A percentile compares a stretch with the other conserved stretches of the same genome.
Evolutionary conservation across 257 asterid species (phyloP).

Genomic region (Euphrasia confusa): DNA sequence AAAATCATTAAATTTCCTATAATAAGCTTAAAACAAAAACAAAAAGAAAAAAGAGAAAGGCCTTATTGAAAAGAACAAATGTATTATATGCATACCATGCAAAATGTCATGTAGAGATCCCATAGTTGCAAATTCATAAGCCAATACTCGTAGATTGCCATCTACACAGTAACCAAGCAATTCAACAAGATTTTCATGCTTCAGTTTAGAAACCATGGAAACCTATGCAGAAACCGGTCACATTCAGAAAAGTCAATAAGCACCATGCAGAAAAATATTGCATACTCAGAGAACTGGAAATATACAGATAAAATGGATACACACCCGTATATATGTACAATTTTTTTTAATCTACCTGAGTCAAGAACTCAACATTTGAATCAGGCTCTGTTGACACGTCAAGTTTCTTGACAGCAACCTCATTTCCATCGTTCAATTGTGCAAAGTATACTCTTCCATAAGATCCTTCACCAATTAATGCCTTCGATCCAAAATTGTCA

Average conservation of each 20-base stretch:
- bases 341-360: constrained; percentile 48
- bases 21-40: neutral
- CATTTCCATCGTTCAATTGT: constrained; percentile 53
- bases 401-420: constrained; percentile 93
- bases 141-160: constrained; percentile 81
- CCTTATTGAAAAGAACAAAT: neutral
- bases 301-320: constrained; percentile 1
- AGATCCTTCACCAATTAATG: constrained; percentile 89
- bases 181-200: constrained; percentile 87
- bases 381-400: constrained; percentile 92
- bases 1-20: constrained; percentile 3
- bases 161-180: constrained; percentile 89
- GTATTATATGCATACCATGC: constrained; percentile 28
- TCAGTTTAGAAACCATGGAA: constrained; percentile 38
- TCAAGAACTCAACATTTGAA: constrained; percentile 75
- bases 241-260: constrained; percentile 22
- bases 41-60: neutral
- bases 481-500: constrained; percentile 75
- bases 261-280: constrained; percentile 16
- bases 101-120: constrained; percentile 93
- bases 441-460: constrained; percentile 90
- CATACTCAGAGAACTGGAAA: constrained; percentile 12
- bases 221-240: constrained; percentile 8
- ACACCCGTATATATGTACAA: too few species aligned
- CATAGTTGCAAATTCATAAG: constrained; percentile 95